These are phyloP conservation scores for Kockovaella imperatae DNA, from an alignment of 768 basidiomycete genomes.

Conservation along the genomic window DNA sequence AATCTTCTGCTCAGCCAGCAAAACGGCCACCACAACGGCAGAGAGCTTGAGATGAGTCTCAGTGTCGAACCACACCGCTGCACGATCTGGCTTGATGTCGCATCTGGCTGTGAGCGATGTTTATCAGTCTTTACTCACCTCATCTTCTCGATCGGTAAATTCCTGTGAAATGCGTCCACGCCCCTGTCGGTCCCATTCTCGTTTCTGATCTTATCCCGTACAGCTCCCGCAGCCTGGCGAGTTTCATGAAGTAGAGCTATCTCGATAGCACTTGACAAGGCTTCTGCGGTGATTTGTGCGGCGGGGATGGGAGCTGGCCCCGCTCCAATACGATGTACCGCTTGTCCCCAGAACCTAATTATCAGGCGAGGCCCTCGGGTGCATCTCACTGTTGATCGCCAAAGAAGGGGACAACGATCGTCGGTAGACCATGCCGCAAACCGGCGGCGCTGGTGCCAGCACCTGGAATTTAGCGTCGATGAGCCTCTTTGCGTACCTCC, in stretches of 20 bases:
- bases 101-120: conserved; percentile 46
- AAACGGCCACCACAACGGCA: conserved; percentile 51
- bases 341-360: conserved; percentile 20
- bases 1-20: too few relatives aligned
- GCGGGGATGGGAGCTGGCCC: conserved; percentile 46
- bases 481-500: conserved; percentile 46
- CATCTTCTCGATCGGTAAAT: conserved; percentile 57
- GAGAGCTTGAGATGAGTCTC: too few relatives aligned
- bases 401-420: conserved; percentile 53
- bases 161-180: conserved; percentile 53
- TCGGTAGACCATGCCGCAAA: conserved; percentile 54
- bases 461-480: not conserved
- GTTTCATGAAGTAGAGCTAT: conserved; percentile 49
- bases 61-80: conserved; percentile 59
- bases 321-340: conserved; percentile 8
- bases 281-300: conserved; percentile 50
- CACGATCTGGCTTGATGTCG: conserved; percentile 51
- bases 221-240: conserved; percentile 48
- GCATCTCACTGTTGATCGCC: conserved; percentile 50
- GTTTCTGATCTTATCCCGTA: conserved; percentile 51
- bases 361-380: not conserved
- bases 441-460: conserved; percentile 61
- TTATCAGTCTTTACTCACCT: conserved; percentile 35
- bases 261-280: conserved; percentile 51
- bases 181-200: conserved; percentile 42